phyloP scores from a whole-genome alignment of 106 monocot genomes.

The Narthecium ossifragum region DNA sequence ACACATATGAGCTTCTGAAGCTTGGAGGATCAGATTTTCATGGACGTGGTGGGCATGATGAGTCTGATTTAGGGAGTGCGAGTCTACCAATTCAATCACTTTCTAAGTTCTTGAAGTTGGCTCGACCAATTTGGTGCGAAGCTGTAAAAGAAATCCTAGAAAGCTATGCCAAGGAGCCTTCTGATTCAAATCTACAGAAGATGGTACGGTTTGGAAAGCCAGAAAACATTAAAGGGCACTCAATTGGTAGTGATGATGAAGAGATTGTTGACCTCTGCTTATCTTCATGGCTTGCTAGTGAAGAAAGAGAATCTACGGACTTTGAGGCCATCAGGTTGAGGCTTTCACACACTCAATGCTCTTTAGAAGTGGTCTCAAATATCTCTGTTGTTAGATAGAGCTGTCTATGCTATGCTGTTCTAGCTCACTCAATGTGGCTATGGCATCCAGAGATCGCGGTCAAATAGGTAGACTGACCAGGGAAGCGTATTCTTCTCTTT shows the following conservation, averaged over 20 bases:
- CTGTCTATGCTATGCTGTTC: too few relatives aligned
- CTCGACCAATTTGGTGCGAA: constrained; percentile 64
- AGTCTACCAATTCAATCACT: constrained; percentile 48
- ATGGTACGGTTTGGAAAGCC: constrained; percentile 45
- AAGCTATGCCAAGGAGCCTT: constrained; percentile 46
- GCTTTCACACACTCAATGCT: constrained; percentile 17
- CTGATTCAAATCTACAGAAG: constrained; percentile 35
- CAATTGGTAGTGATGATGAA: background rate
- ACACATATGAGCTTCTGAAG: constrained; percentile 64
- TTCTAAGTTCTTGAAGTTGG: constrained; percentile 62
- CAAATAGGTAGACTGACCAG: too few relatives aligned
- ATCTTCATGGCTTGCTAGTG: constrained; percentile 38
- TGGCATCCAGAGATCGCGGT: too few relatives aligned
- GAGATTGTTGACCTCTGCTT: constrained; percentile 33
- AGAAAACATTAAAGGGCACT: constrained; percentile 10
- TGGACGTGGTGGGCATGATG: constrained; percentile 64
- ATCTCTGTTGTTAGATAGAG: too few relatives aligned
- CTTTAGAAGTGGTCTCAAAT: too few relatives aligned
- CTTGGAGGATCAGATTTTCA: constrained; percentile 98
- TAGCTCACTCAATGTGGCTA: too few relatives aligned
- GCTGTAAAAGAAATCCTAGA: constrained; percentile 47
- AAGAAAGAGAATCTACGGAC: constrained; percentile 39
- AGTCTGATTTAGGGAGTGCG: constrained; percentile 76
- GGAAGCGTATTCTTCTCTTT: too few relatives aligned
- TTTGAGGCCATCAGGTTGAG: constrained; percentile 43